phyloP scores from a whole-genome alignment of 2,329 filamentous ascomycete genomes.

The Fusarium incarnatum region DNA sequence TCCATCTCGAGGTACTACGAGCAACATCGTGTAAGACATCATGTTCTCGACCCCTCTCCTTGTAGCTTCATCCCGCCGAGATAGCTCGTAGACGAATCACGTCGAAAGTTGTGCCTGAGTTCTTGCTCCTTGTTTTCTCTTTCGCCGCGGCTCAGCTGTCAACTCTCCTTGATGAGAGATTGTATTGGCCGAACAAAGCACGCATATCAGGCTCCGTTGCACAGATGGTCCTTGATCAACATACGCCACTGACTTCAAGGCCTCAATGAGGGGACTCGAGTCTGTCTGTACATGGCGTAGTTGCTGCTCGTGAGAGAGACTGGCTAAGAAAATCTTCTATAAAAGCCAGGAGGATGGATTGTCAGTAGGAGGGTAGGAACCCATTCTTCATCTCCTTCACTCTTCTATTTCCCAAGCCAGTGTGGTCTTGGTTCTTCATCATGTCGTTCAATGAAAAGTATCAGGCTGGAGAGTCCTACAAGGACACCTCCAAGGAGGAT shows the following conservation, averaged over 20 bases:
- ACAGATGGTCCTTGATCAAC: neutral
- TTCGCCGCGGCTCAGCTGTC: neutral
- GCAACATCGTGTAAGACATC: constrained; percentile 20
- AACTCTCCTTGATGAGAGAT: neutral
- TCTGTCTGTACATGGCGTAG: neutral
- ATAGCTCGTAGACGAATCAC: constrained; percentile 4
- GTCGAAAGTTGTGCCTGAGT: neutral
- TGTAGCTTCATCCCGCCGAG: constrained; percentile 3
- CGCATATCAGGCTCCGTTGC: neutral
- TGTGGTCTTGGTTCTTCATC: constrained; percentile 9
- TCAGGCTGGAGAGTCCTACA: constrained; percentile 54
- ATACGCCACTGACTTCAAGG: constrained; percentile 17
- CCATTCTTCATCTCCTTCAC: neutral
- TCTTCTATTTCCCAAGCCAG: neutral
- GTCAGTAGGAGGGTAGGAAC: neutral
- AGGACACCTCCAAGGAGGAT: constrained; percentile 38
- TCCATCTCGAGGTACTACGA: constrained; percentile 4
- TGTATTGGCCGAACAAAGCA: neutral
- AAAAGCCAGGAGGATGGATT: constrained; percentile 9
- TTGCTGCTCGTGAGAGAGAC: neutral
- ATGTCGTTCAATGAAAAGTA: constrained; percentile 53
- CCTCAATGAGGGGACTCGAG: constrained; percentile 11
- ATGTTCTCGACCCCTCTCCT: constrained; percentile 2
- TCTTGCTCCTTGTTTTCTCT: neutral
- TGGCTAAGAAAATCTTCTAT: constrained; percentile 9